Evolutionary conservation across 495 filamentous ascomycete genomes (phyloP), one percentile per base, ranked within the genome.

Genomic region (Hypoxylon fuscum): DNA sequence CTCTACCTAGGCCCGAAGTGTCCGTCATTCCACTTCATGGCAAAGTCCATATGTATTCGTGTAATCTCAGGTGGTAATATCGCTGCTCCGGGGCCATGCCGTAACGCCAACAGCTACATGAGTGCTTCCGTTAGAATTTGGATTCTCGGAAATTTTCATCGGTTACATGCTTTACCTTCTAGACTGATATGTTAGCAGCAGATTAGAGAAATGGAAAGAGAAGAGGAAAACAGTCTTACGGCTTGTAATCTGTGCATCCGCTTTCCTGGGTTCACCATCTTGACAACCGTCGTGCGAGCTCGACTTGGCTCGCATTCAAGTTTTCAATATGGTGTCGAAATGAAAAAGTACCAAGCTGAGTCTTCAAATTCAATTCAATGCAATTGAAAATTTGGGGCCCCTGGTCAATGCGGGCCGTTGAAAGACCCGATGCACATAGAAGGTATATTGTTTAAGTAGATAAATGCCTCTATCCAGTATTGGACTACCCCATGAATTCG

Each of bases 1-100:
- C n/a, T n/a, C n/a, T 75, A 92, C 89, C 90, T 88, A 29, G 95
- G 86, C 20, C 94, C 94, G 70, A 89, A 81, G 74, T 96, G 90
- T 18, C 90, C 90, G 25, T 82, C 81, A 14, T 84, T 77, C 52
- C 85, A 81, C 62, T 83, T 88, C 35, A 66, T 65, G 11, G 88
- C 86, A 73, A 96, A 97, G 62, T 90, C 86, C 69, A 98, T 75
- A 75, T 93, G 90, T 72, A 98, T 88, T 56, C 88, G 81, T 54
- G 90, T 89, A 46, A 98, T 86, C 61, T 93, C 87, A 43, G 84
- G 83, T 1, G 92, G 89, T 31, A 98, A 80, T 62, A 90, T 78
- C 12, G 88, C 89, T 18, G 95, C 93, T 31, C 94, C 95, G 35
- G 88, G 87, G 44, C 95, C 95, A 69, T 87, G 70, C 63, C 89